These are phyloP conservation scores for Asterochloris erici DNA, from an alignment of 139 green algal genomes.

Conservation along the genomic window DNA sequence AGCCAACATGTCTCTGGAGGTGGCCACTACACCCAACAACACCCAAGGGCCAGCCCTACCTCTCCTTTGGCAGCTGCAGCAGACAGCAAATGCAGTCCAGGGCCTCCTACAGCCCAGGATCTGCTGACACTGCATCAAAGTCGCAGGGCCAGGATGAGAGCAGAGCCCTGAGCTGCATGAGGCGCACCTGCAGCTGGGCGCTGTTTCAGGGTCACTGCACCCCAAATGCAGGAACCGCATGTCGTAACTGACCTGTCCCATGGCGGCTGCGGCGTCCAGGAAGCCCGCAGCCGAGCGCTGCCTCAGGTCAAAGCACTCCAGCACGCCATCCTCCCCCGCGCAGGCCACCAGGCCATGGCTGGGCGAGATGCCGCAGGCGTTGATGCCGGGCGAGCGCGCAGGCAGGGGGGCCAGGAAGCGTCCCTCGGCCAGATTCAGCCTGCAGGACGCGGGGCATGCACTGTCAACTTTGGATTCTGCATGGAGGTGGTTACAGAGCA, in stretches of 20 bases:
- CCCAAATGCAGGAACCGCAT: background rate
- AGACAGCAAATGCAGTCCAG: no score
- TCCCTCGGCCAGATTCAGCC: constrained; percentile 87
- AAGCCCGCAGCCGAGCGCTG: constrained; percentile 42
- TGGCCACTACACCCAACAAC: no score
- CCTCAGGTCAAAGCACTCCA: constrained; percentile 95
- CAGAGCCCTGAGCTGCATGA: background rate
- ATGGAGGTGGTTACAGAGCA: no score
- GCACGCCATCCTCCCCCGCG: constrained; percentile 80
- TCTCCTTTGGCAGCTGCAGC: no score
- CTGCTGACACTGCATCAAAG: no score
- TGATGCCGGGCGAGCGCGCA: constrained; percentile 64
- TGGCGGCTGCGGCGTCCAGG: constrained; percentile 65
- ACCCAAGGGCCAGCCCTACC: no score
- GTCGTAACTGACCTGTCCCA: constrained; percentile 27
- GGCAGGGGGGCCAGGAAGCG: constrained; percentile 81
- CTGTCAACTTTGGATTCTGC: no score
- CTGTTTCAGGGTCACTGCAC: background rate
- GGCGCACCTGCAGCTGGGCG: background rate
- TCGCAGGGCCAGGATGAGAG: no score
- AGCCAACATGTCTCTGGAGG: no score
- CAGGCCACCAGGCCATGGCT: constrained; percentile 75
- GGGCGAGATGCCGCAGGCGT: constrained; percentile 64
- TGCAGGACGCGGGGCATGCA: constrained; percentile 37
- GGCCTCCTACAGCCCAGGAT: no score